Conservation (phyloP, 768 basidiomycete genomes). For the Psilocybe tampanensis region DNA sequence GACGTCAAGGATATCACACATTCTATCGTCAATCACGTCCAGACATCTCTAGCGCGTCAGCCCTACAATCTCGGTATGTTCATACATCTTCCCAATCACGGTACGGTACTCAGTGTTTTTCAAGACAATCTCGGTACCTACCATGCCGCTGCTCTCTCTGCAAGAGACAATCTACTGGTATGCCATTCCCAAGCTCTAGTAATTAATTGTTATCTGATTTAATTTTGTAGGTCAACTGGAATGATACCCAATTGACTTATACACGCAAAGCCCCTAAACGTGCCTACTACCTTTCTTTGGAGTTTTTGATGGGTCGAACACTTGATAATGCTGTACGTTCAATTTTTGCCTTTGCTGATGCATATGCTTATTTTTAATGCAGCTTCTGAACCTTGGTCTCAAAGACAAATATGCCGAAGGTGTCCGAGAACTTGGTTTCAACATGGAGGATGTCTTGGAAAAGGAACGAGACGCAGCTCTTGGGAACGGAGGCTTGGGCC, state of each 20-base stretch:
- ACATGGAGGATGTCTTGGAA: constrained; percentile 83
- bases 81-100: not conserved
- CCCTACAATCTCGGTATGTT: constrained; percentile 78
- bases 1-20: constrained; percentile 66
- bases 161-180: constrained; percentile 86
- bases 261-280: constrained; percentile 86
- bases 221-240: constrained; percentile 72
- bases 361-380: constrained; percentile 47
- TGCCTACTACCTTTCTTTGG: constrained; percentile 95
- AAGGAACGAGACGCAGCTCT: constrained; percentile 93
- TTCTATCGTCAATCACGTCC: constrained; percentile 81
- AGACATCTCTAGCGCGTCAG: constrained; percentile 89
- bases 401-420: constrained; percentile 75
- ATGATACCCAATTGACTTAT: constrained; percentile 74
- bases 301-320: constrained; percentile 87
- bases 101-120: not conserved
- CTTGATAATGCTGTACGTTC: constrained; percentile 60
- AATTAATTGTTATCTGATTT: not conserved
- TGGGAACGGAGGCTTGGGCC: constrained; percentile 94
- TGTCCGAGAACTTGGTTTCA: constrained; percentile 82
- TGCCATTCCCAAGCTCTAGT: constrained; percentile 17
- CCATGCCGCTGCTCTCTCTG: constrained; percentile 87
- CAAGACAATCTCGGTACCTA: constrained; percentile 83
- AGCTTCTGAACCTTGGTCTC: constrained; percentile 87
- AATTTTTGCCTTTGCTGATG: constrained; percentile 38